These are phyloP conservation scores for Neopestalotiopsis sp. DNA, from an alignment of 2,329 filamentous ascomycete genomes.

Conservation along the genomic window DNA sequence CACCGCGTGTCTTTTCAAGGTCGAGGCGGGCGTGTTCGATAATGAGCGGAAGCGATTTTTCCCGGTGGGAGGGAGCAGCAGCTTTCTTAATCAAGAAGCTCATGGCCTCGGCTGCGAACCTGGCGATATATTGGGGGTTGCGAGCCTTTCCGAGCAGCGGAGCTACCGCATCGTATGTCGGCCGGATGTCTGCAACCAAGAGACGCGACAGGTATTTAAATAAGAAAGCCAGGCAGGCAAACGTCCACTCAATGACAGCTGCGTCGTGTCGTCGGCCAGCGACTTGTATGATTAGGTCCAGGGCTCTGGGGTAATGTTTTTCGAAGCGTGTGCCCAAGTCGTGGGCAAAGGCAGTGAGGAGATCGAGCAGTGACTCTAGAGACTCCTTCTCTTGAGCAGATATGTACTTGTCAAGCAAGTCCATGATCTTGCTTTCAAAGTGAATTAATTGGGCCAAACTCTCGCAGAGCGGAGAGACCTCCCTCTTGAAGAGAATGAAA, in stretches of 20 bases:
- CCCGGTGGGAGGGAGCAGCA: conserved; percentile 76
- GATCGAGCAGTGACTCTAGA: conserved; percentile 83
- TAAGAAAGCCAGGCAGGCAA: conserved; percentile 89
- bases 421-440: conserved; percentile 86
- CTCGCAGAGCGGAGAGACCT: conserved; percentile 80
- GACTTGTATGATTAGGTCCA: conserved; percentile 78
- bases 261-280: conserved; percentile 79
- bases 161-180: conserved; percentile 82
- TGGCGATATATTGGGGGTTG: conserved; percentile 84
- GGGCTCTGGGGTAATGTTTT: conserved; percentile 79
- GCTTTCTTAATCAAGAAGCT: conserved; percentile 94
- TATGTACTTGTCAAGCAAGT: conserved; percentile 76
- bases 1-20: conserved; percentile 58
- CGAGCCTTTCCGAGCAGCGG: conserved; percentile 82
- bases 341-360: conserved; percentile 94
- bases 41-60: conserved; percentile 74
- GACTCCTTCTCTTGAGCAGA: conserved; percentile 78
- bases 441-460: conserved; percentile 91
- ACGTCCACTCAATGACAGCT: conserved; percentile 97
- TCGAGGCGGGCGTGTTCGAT: conserved; percentile 75
- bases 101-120: conserved; percentile 93
- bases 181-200: conserved; percentile 82
- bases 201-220: conserved; percentile 96
- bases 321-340: conserved; percentile 89
- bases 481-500: conserved; percentile 78